Percentiles rank a stretch among this genome's conserved stretches.
phyloP scores from a whole-genome alignment of 108 stramenopile genomes.

The Skeletonema tropicum region DNA sequence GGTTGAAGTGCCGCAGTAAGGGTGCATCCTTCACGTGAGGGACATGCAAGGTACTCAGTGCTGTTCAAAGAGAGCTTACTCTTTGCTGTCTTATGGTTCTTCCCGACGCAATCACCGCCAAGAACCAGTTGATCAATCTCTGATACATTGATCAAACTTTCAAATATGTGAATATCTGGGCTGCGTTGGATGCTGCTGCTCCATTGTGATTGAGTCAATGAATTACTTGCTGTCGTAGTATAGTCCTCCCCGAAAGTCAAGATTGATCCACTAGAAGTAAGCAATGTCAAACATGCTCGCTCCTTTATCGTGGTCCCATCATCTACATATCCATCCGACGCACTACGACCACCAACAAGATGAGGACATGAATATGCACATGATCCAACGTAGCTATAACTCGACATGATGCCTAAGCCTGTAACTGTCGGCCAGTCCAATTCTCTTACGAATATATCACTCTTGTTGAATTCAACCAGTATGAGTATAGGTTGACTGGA shows the following conservation, averaged over 20 bases:
- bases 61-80: slow-evolving; percentile 63
- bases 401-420: slow-evolving; percentile 50
- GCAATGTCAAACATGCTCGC: slow-evolving; percentile 53
- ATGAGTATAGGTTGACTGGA: slow-evolving; percentile 61
- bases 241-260: slow-evolving; percentile 65
- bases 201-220: slow-evolving; percentile 7
- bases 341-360: slow-evolving; percentile 25
- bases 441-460: slow-evolving; percentile 53
- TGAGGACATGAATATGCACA: slow-evolving; percentile 57
- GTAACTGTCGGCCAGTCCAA: slow-evolving; percentile 51
- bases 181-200: slow-evolving; percentile 9
- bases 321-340: slow-evolving; percentile 26
- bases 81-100: slow-evolving; percentile 55
- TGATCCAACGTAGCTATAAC: slow-evolving; percentile 61
- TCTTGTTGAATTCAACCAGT: slow-evolving; percentile 72
- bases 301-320: slow-evolving; percentile 41
- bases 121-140: slow-evolving; percentile 54
- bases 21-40: slow-evolving; percentile 69
- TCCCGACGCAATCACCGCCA: slow-evolving; percentile 56
- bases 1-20: slow-evolving; percentile 55
- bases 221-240: neutral
- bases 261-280: slow-evolving; percentile 62
- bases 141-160: slow-evolving; percentile 62
- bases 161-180: slow-evolving; percentile 59
- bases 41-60: slow-evolving; percentile 54